Evolutionary conservation across 306 rosid genomes (phyloP), one percentile per base, ranked within the genome.

Genomic region (Gillenia trifoliata): DNA sequence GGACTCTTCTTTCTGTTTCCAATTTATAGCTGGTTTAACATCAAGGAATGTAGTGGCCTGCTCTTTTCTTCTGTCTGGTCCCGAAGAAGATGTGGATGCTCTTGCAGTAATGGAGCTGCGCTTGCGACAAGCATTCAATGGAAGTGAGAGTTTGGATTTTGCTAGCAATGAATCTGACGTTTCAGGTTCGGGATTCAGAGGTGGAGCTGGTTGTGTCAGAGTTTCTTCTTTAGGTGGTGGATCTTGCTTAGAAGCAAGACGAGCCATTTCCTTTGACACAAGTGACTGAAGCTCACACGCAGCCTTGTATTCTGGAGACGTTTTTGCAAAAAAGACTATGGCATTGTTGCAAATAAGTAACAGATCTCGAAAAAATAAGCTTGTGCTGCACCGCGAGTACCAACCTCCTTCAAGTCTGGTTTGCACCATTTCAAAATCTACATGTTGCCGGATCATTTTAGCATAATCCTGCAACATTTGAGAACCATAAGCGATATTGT

Each of bases 21-120:
- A 64, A 43, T 38, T 66, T 66, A 70, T 49, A 52, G 75, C 77
- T 52, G 79, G 71, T 52, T 68, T 74, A 22, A 38, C 76, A 50
- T 79, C 79, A 40, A 4, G 22, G 38, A 79, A 36, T 0, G 66
- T 60, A 5, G 72, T 10, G 31, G 29, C 64, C 10, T 61, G 62
- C 66, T 79, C 79, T 45, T 64, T 74, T 64, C 64, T 79, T 13
- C 30, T 50, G 43, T 74, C 83, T 3, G 73, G 54, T 70, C 68
- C 77, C 3, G 64, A 70, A 40, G 80, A 80, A 22, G 83, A 75
- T 29, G 80, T 76, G 29, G 79, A 80, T 54, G 74, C 80, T 80
- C 76, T 80, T 16, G 70, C 83, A 3, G 79, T 45, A 36, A 80
- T 75, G 45, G 83, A 80, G 64, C 80, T 80, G 68, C 83, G 83